A percentile compares a stretch with the other conserved stretches of the same genome.
phyloP scores from a whole-genome alignment of 352 stramenopile species.

The Globisporangium abappressorium region DNA sequence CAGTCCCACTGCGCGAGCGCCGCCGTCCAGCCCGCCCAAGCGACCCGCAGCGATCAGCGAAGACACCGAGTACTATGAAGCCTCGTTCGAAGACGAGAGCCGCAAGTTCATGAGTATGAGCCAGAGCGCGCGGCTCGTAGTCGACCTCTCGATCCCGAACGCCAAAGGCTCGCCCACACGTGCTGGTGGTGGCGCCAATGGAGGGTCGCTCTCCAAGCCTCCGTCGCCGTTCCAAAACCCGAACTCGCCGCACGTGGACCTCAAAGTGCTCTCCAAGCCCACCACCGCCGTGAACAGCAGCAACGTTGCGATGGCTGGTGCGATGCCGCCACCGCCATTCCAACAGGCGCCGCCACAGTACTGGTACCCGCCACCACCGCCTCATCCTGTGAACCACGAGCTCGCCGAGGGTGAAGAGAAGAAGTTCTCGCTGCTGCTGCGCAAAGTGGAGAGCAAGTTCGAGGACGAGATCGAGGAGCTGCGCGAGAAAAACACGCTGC shows the following conservation, averaged over 20 bases:
- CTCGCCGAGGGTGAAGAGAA: constrained; percentile 32
- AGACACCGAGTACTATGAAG: constrained; percentile 50
- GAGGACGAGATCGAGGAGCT: constrained; percentile 74
- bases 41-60: constrained; percentile 23
- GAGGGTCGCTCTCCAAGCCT: background rate
- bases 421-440: constrained; percentile 68
- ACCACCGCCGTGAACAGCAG: constrained; percentile 2
- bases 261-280: constrained; percentile 46
- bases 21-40: constrained; percentile 1
- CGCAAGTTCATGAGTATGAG: constrained; percentile 35
- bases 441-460: constrained; percentile 77
- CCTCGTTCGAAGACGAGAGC: constrained; percentile 76
- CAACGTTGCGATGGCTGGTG: background rate
- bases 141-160: constrained; percentile 62
- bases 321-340: background rate
- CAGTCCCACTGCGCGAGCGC: background rate
- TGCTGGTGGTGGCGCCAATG: background rate
- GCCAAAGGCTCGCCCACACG: constrained; percentile 36
- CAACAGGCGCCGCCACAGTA: constrained; percentile 2
- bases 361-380: constrained; percentile 6
- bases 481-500: constrained; percentile 63
- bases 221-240: constrained; percentile 11
- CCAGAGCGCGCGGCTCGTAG: constrained; percentile 38
- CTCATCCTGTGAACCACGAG: constrained; percentile 2
- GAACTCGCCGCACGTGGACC: constrained; percentile 41